Evolutionary conservation across 176 grass and related monocot species (phyloP).

Genomic region (Pharus latifolius): DNA sequence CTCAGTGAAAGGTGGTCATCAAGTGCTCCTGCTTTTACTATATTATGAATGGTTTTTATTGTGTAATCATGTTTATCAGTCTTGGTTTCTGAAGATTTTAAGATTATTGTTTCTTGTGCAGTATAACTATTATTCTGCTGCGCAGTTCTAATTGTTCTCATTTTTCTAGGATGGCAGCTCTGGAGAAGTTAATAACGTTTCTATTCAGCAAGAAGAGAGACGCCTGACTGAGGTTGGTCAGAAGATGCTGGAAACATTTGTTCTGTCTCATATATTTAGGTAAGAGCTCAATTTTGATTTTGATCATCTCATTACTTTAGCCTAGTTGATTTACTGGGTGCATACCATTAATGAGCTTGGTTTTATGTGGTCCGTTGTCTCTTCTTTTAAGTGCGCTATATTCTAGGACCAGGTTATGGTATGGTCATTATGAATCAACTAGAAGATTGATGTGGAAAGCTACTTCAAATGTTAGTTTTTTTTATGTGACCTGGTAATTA

Average conservation of each 20-base stretch:
- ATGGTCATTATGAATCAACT: background rate
- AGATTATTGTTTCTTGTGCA: slow-evolving; percentile 18
- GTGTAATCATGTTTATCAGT: too few species aligned
- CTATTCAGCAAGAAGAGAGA: slow-evolving; percentile 76
- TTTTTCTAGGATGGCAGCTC: slow-evolving; percentile 70
- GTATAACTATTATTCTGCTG: background rate
- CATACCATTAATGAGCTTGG: background rate
- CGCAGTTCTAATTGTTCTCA: slow-evolving; percentile 15
- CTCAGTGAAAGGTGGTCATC: too few species aligned
- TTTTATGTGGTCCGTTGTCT: background rate
- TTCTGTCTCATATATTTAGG: slow-evolving; percentile 88
- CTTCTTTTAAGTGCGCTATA: background rate
- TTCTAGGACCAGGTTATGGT: background rate
- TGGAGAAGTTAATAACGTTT: slow-evolving; percentile 81
- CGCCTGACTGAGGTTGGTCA: slow-evolving; percentile 73
- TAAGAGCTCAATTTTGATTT: slow-evolving; percentile 9
- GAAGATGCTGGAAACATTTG: slow-evolving; percentile 88
- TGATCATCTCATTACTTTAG: background rate
- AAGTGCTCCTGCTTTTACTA: too few species aligned
- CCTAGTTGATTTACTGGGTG: background rate
- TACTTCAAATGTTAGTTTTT: background rate
- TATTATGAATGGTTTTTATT: background rate
- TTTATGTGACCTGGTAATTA: background rate
- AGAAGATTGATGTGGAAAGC: background rate
- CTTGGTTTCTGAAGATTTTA: background rate